phyloP scores from a whole-genome alignment of 306 rosid genomes.

The Quercus aquifolioides region DNA sequence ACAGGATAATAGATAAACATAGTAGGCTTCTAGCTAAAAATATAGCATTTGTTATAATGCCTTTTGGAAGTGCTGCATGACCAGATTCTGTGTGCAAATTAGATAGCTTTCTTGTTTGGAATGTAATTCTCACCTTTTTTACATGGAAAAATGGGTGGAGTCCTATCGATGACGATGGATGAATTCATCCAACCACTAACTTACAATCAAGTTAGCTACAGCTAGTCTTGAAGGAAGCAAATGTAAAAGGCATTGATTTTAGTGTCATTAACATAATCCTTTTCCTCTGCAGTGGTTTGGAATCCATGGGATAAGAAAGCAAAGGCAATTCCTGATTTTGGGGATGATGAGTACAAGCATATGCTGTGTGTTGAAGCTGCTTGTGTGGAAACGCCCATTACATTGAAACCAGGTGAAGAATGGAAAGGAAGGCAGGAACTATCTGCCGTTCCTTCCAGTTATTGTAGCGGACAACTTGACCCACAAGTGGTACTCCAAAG shows the following conservation, averaged over 20 bases:
- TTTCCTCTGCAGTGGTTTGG: slow-evolving; percentile 58
- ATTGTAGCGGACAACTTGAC: slow-evolving; percentile 74
- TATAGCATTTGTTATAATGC: not conserved
- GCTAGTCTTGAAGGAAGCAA: too few relatives aligned
- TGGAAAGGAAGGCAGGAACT: slow-evolving; percentile 85
- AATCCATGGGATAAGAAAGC: slow-evolving; percentile 88
- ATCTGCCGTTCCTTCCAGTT: slow-evolving; percentile 69
- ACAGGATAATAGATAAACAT: too few relatives aligned
- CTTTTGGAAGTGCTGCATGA: not conserved
- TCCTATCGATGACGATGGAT: not conserved
- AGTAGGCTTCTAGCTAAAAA: too few relatives aligned
- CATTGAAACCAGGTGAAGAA: slow-evolving; percentile 82
- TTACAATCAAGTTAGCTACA: too few relatives aligned
- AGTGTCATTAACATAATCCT: not conserved
- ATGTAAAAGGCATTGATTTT: not conserved
- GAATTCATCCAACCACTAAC: too few relatives aligned
- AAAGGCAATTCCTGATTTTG: slow-evolving; percentile 62
- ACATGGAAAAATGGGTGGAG: not conserved
- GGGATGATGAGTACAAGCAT: slow-evolving; percentile 58
- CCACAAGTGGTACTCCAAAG: slow-evolving; percentile 37
- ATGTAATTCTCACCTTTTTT: not conserved
- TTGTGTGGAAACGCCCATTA: slow-evolving; percentile 55
- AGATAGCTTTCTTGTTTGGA: not conserved
- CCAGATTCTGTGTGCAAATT: not conserved
- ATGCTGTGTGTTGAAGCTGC: slow-evolving; percentile 79